A percentile compares a stretch with the other conserved stretches of the same genome.
Evolutionary conservation across 2,329 filamentous ascomycete genomes (phyloP).

Genomic region (Xylaria sp.): DNA sequence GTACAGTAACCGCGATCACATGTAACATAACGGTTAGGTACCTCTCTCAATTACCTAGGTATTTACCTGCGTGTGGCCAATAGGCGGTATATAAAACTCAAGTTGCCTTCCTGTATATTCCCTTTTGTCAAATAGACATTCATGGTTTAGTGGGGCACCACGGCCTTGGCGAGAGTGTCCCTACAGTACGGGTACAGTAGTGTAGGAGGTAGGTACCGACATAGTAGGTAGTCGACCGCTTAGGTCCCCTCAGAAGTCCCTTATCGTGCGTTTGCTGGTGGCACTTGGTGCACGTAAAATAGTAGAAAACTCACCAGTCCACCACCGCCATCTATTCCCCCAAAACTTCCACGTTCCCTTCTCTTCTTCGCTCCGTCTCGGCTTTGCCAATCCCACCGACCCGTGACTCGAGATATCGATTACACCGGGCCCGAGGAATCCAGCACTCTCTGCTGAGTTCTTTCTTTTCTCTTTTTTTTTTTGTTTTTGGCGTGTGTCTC

Average conservation of each 20-base stretch:
- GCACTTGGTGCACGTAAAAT: constrained; percentile 21
- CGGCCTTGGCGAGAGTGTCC: constrained; percentile 1
- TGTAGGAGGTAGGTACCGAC: too few species aligned
- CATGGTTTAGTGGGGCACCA: constrained; percentile 24
- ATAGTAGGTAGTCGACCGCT: not conserved
- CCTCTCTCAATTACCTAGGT: too few species aligned
- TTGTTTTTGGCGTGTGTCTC: constrained; percentile 18
- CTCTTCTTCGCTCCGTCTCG: constrained; percentile 28
- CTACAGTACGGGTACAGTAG: not conserved
- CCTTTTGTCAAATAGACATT: too few species aligned
- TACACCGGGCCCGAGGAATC: constrained; percentile 24
- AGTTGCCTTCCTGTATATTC: too few species aligned
- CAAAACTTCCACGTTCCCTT: constrained; percentile 29
- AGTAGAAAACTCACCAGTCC: constrained; percentile 31
- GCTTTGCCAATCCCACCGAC: constrained; percentile 32
- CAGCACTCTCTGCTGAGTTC: constrained; percentile 19
- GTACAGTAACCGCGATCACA: not conserved
- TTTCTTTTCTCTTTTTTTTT: constrained; percentile 6
- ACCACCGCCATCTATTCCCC: constrained; percentile 22
- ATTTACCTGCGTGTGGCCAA: too few species aligned
- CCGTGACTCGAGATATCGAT: constrained; percentile 33
- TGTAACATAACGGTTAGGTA: too few species aligned
- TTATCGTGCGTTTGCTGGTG: constrained; percentile 20
- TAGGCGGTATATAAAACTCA: too few species aligned
- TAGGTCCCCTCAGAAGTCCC: too few species aligned